Conservation (phyloP, 805 yeast genomes). For the Candida insectorum region DNA sequence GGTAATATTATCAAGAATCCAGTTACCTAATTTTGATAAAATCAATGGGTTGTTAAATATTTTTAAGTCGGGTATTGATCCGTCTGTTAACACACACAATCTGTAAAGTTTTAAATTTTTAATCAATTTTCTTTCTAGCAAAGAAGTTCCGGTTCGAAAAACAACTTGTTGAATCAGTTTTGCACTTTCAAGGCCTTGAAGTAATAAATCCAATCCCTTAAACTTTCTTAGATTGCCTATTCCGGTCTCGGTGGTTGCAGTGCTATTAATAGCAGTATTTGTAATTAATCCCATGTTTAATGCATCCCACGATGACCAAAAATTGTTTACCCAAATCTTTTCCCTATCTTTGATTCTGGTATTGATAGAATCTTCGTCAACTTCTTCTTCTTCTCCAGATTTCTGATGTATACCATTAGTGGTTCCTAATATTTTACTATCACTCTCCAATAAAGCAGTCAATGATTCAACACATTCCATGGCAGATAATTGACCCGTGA, state of each 20-base stretch:
- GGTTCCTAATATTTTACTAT: constrained; percentile 28
- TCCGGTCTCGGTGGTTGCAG: constrained; percentile 9
- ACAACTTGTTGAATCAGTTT: constrained; percentile 76
- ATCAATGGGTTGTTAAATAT: constrained; percentile 85
- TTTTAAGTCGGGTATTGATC: constrained; percentile 64
- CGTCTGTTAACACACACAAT: constrained; percentile 85
- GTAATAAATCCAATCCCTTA: constrained; percentile 50
- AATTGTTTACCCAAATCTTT: constrained; percentile 70
- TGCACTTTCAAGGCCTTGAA: constrained; percentile 80
- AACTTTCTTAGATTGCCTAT: constrained; percentile 22
- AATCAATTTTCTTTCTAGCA: constrained; percentile 76
- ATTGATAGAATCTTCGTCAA: constrained; percentile 17
- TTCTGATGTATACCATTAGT: constrained; percentile 11
- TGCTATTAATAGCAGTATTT: constrained; percentile 6
- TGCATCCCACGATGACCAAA: constrained; percentile 61
- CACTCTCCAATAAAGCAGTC: constrained; percentile 77
- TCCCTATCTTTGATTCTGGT: constrained; percentile 41
- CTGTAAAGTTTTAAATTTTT: constrained; percentile 79
- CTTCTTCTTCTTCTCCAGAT: constrained; percentile 17
- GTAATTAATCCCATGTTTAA: constrained; percentile 28
- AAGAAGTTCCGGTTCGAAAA: constrained; percentile 85
- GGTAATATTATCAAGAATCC: constrained; percentile 88
- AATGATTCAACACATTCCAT: constrained; percentile 90
- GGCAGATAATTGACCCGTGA: constrained; percentile 81
- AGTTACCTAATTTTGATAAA: constrained; percentile 76